Base-by-base conservation (phyloP, 345 rosid species). In the Rhizophora mangle region DNA sequence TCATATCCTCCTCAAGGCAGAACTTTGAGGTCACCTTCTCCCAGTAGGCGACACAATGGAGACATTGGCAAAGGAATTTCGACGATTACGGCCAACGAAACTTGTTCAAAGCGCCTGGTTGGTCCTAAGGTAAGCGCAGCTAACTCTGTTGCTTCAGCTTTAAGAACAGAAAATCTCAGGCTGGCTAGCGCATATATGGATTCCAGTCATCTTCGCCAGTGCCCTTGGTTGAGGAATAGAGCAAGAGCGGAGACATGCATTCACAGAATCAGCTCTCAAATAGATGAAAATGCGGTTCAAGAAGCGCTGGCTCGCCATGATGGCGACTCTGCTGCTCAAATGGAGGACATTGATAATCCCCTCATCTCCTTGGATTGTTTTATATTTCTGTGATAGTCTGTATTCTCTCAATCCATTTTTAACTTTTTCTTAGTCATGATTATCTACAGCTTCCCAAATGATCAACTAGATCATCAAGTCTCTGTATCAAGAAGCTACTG, bases 351-450 rank as follows among this genome's bases (percentile, higher is more conserved):
- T 3, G 85, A 82, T 26, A 90, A 86, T 63, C 96, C 96, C 68
- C 82, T 83, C 27, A 87, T 93, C 67, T 90, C 93, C 72, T 84
- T 93, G 83, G 98, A 93, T 81, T 90, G 98, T 72, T 93, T 90
- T 74, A 89, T 93, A 61, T 93, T 93, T 76, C 83, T 93, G n/a
- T 88, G 82, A 72, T 77, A 26, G 61, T 36, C 43, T 24, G 27
- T 37, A 27, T 4, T 43, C 8, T 2, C 27, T 26, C 21, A 20
- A 8, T 13, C 43, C 9, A 11, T 37, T 63, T 52, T 20, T 32
- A 43, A 37, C 27, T 68, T 27, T 3, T 13, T 39, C 6, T 26
- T 2, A 5, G 7, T n/a, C 8, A 58, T 10, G 36, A 27, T 7
- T 37, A 18, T 18, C 43, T 37, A 60, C 16, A 39, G 58, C 30